These are phyloP conservation scores for Plenodomus lindquistii DNA, from an alignment of 2,329 filamentous ascomycete species.

Conservation along the genomic window DNA sequence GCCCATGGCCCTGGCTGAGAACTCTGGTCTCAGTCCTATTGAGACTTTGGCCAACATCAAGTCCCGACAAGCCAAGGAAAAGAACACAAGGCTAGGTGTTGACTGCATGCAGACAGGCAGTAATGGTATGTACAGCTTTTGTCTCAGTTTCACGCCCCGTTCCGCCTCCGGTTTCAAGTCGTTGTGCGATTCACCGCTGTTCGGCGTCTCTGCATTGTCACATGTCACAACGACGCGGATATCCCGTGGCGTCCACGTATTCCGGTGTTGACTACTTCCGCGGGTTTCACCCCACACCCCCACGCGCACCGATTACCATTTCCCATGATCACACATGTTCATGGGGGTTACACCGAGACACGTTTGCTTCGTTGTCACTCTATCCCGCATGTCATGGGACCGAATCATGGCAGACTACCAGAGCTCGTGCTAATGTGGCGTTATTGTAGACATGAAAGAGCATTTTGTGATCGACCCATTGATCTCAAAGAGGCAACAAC, in stretches of 20 bases:
- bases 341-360: constrained; percentile 13
- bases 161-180: constrained; percentile 2
- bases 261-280: constrained; percentile 18
- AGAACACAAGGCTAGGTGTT: constrained; percentile 79
- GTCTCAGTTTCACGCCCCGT: neutral
- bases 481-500: constrained; percentile 97
- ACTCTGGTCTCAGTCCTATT: constrained; percentile 93
- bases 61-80: constrained; percentile 91
- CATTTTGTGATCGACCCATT: constrained; percentile 98
- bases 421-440: constrained; percentile 30
- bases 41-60: constrained; percentile 94
- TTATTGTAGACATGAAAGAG: constrained; percentile 79
- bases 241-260: constrained; percentile 22
- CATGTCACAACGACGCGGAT: constrained; percentile 11
- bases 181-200: constrained; percentile 18
- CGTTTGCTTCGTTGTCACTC: constrained; percentile 10
- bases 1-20: constrained; percentile 95
- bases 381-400: constrained; percentile 5
- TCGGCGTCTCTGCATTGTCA: constrained; percentile 10
- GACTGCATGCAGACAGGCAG: constrained; percentile 96
- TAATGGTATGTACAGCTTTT: constrained; percentile 65
- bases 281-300: constrained; percentile 27
- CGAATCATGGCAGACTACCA: constrained; percentile 11
- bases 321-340: constrained; percentile 11
- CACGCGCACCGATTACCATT: constrained; percentile 10